These are phyloP conservation scores for Hygrophila difformis DNA, from an alignment of 257 asterid genomes.

Conservation along the genomic window DNA sequence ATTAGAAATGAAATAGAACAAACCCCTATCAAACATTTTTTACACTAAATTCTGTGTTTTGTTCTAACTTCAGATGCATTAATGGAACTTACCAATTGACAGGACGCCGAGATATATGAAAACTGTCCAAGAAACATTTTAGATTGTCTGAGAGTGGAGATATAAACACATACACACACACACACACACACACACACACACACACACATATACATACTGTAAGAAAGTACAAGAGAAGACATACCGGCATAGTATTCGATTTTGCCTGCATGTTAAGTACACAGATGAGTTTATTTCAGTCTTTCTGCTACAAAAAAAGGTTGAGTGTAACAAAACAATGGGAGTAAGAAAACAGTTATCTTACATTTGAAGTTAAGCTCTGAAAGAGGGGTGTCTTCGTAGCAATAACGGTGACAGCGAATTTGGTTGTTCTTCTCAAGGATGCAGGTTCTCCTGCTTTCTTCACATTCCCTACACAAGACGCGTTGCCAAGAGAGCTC, in stretches of 20 bases:
- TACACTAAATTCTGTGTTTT: background rate
- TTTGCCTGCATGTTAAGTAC: constrained; percentile 33
- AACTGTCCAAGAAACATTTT: constrained; percentile 11
- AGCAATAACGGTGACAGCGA: constrained; percentile 23
- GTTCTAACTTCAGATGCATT: background rate
- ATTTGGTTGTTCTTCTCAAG: constrained; percentile 15
- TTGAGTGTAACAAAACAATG: background rate
- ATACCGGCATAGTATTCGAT: constrained; percentile 23
- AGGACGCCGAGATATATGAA: constrained; percentile 6
- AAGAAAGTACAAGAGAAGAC: constrained; percentile 1
- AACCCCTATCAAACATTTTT: background rate
- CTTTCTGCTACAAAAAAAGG: background rate
- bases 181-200: background rate
- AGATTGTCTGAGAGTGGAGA: background rate
- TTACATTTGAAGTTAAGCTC: constrained; percentile 20
- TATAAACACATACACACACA: background rate
- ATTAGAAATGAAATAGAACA: too few relatives aligned
- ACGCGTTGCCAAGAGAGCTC: constrained; percentile 20
- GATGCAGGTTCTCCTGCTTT: constrained; percentile 15
- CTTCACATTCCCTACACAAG: constrained; percentile 19
- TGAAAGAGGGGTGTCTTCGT: constrained; percentile 26
- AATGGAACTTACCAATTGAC: constrained; percentile 20
- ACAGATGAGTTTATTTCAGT: constrained; percentile 10
- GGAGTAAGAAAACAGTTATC: too few relatives aligned
- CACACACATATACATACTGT: background rate